Percentiles rank a stretch among this genome's conserved stretches.
Conservation (phyloP, 2,329 filamentous ascomycete species). For the Claviceps sp. region DNA sequence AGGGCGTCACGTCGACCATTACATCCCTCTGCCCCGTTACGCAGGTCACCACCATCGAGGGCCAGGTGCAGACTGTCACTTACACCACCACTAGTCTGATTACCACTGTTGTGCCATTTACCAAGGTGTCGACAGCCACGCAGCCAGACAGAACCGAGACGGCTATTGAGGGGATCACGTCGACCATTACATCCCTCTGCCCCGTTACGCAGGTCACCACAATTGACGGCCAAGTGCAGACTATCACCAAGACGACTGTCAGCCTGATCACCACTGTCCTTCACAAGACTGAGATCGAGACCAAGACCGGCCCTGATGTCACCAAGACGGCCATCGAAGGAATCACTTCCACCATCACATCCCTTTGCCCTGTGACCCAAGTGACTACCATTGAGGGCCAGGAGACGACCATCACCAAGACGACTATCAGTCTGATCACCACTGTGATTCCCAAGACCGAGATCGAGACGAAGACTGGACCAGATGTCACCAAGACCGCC, state of each 20-base stretch:
- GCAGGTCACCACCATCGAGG: constrained; percentile 7
- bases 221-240: constrained; percentile 10
- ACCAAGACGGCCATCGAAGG: not conserved
- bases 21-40: constrained; percentile 30
- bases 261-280: constrained; percentile 14
- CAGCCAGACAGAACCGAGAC: constrained; percentile 21
- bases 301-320: not conserved
- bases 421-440: constrained; percentile 12
- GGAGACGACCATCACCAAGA: constrained; percentile 12
- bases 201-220: constrained; percentile 25
- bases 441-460: constrained; percentile 17
- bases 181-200: constrained; percentile 28
- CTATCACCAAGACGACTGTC: constrained; percentile 12
- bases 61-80: constrained; percentile 7
- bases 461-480: constrained; percentile 17
- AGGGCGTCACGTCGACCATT: constrained; percentile 23
- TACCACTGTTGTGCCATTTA: constrained; percentile 16
- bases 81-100: constrained; percentile 12
- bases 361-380: not conserved
- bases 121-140: constrained; percentile 16
- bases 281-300: constrained; percentile 14
- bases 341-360: not conserved
- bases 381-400: constrained; percentile 3
- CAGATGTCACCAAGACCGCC: constrained; percentile 19
- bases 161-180: constrained; percentile 21